Evolutionary conservation across 2,329 filamentous ascomycete genomes (phyloP), one percentile per base, ranked within the genome.

Genomic region (Aspergillus sp.): DNA sequence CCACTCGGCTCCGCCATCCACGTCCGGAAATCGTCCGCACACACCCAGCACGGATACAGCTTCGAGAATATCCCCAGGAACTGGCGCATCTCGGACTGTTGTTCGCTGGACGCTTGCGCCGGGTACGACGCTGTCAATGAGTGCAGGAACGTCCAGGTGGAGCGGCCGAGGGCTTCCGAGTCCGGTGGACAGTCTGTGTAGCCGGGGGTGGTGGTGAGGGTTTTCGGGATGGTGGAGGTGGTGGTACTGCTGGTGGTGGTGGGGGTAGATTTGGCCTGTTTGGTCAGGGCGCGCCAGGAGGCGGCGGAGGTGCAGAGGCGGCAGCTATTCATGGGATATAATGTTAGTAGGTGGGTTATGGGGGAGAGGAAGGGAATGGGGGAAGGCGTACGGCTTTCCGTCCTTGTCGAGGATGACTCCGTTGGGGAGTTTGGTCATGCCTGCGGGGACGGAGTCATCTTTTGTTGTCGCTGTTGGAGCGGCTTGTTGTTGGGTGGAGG

Each of bases 11-110:
- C 84, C 63, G 81, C 82, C 81, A 98, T 89, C 84, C 94, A 98
- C 0, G 75, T 75, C 75, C 89, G 89, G 76, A 99, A 97, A 73
- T 98, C 94, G 62, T 94, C 90, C 36, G 93, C 95, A 77, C 95
- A 99, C 3, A 90, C 86, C 92, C 93, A 97, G 81, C 95, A 99
- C 4, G 95, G 95, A 73, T 99, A 99, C 19, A 98, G 78, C 67
- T 89, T 90, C 25, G 91, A 88, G 75, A 99, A 96, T 2, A 92
- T 82, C 23, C 81, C 80, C 69, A 99, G 83, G 78, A 99, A 98
- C 55, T 86, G 83, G 58, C 83, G 82, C 68, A 96, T 89, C 68
- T 97, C 90, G 30, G 80, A 79, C 74, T 97, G 92, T 68, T 97
- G 86, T 9, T 81, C 76, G 0, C 81, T 75, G 0, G 88, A 86